Evolutionary conservation across 2,329 filamentous ascomycete species (phyloP).

Genomic region (Aureobasidium sp.): DNA sequence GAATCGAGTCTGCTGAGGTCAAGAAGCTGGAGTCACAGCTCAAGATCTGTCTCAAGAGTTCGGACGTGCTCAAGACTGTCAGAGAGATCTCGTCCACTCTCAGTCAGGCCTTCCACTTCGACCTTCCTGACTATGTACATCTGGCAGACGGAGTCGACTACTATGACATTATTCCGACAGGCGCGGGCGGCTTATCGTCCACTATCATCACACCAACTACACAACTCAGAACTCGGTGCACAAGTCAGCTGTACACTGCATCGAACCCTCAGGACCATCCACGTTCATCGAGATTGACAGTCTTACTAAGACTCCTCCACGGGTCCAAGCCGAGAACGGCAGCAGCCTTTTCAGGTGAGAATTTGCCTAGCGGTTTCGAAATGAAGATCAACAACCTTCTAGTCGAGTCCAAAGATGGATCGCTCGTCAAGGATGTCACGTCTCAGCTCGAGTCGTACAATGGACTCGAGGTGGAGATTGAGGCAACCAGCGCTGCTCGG

Average conservation of each 20-base stretch:
- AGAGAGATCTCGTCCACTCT: neutral
- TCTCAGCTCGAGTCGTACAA: neutral
- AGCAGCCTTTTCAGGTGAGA: neutral
- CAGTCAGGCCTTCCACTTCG: neutral
- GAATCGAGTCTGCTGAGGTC: neutral
- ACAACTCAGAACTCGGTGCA: neutral
- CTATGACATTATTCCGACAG: neutral
- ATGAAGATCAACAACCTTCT: neutral
- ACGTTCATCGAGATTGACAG: neutral
- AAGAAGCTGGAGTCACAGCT: neutral
- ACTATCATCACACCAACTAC: neutral
- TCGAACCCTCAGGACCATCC: too few species aligned
- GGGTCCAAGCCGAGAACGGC: neutral
- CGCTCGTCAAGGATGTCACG: neutral
- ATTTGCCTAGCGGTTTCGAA: neutral
- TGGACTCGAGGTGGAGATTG: neutral
- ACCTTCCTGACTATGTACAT: neutral
- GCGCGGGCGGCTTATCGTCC: neutral
- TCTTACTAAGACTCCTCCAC: neutral
- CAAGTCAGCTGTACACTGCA: neutral
- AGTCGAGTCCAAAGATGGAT: neutral
- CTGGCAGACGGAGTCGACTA: neutral
- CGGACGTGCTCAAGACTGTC: neutral
- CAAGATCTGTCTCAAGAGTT: neutral
- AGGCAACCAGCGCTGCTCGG: neutral